A percentile compares a stretch with the other conserved stretches of the same genome.
phyloP scores from a whole-genome alignment of 768 basidiomycete species.

The Tremella mesenterica region DNA sequence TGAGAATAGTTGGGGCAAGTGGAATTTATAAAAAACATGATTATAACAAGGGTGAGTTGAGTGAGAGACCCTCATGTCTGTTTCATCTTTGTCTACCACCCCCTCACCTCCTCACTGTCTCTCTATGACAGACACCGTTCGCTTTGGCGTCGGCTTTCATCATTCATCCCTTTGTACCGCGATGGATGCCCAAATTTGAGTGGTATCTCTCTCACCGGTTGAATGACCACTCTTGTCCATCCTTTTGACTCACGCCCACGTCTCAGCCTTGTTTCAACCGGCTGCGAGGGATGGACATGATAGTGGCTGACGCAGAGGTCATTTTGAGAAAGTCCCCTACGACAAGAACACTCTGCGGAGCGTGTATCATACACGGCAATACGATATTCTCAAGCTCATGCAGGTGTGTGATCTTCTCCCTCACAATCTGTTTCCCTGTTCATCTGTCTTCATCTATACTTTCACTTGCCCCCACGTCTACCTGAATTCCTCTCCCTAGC shows the following conservation, averaged over 20 bases:
- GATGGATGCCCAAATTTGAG: no score
- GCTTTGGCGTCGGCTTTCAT: no score
- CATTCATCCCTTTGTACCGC: no score
- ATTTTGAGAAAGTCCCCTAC: slow-evolving; percentile 76
- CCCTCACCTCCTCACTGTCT: no score
- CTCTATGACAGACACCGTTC: no score
- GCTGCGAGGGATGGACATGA: not conserved
- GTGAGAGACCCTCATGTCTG: no score
- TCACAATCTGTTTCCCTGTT: not conserved
- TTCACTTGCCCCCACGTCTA: no score
- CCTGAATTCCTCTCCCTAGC: no score
- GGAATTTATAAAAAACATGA: slow-evolving; percentile 80
- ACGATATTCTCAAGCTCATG: slow-evolving; percentile 67
- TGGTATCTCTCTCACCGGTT: no score
- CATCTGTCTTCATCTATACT: no score
- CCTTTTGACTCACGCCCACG: no score
- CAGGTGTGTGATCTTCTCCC: slow-evolving; percentile 41
- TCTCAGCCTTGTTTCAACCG: not conserved
- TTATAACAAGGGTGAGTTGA: slow-evolving; percentile 54
- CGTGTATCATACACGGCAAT: slow-evolving; percentile 85
- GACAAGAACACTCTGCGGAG: slow-evolving; percentile 62
- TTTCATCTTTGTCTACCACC: not conserved
- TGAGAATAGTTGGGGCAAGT: slow-evolving; percentile 81
- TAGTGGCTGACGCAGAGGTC: slow-evolving; percentile 49
- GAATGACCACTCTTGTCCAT: no score